Percentiles rank a stretch among this genome's conserved stretches.
phyloP scores from a whole-genome alignment of 75 land plant genomes.

The Selaginella tamariscina region DNA sequence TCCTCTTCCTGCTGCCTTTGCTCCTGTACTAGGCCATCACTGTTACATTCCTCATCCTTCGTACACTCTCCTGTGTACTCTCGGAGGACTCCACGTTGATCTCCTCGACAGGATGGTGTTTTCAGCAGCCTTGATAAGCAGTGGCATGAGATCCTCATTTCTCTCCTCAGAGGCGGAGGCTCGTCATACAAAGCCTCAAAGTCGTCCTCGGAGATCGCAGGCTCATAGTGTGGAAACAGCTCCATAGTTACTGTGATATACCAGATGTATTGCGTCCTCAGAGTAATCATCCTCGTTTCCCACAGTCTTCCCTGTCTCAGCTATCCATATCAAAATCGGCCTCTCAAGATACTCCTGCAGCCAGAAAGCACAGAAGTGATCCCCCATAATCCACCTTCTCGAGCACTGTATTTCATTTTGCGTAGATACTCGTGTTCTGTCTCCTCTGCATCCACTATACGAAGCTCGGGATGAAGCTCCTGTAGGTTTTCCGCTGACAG shows the following conservation, averaged over 20 bases:
- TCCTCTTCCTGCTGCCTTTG: too few relatives aligned
- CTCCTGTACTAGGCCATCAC: too few relatives aligned
- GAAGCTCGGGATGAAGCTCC: not conserved
- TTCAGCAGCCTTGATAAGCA: too few relatives aligned
- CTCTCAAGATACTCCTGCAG: not conserved
- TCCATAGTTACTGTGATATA: not conserved
- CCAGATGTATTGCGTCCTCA: not conserved
- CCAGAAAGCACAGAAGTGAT: not conserved
- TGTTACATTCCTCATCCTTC: too few relatives aligned
- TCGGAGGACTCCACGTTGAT: too few relatives aligned
- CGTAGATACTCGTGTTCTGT: not conserved
- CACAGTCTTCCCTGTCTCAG: not conserved
- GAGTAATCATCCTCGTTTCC: not conserved
- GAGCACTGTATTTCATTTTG: not conserved
- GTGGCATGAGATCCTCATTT: too few relatives aligned
- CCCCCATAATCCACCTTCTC: not conserved
- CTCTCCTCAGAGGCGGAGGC: too few relatives aligned
- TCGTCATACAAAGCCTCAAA: too few relatives aligned
- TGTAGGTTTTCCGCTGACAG: not conserved
- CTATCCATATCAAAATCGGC: not conserved
- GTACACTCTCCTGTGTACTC: too few relatives aligned
- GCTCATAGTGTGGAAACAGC: not conserved
- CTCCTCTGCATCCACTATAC: not conserved
- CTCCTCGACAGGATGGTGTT: too few relatives aligned
- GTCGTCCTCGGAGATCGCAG: too few relatives aligned